phyloP scores from a whole-genome alignment of 1,139 yeast species.

The Casaregolazyma suthepensis region DNA sequence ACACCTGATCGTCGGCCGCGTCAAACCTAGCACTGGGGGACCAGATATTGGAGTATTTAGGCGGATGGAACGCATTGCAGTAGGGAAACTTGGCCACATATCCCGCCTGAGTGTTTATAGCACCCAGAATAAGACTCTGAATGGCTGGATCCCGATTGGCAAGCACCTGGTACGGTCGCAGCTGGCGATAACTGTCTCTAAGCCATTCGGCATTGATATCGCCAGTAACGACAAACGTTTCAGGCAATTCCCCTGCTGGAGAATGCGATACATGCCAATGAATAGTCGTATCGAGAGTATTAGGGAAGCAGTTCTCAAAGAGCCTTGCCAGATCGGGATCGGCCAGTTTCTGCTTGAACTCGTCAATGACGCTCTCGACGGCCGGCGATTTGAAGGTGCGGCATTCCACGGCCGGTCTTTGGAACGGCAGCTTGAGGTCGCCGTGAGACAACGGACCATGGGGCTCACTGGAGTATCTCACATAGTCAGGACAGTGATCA shows the following conservation, averaged over 20 bases:
- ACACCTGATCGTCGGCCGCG: slow-evolving; percentile 59
- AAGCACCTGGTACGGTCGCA: slow-evolving; percentile 67
- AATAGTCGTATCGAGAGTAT: slow-evolving; percentile 82
- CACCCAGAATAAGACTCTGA: slow-evolving; percentile 58
- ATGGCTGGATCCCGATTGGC: slow-evolving; percentile 45
- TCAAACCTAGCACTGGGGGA: slow-evolving; percentile 30
- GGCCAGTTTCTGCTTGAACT: slow-evolving; percentile 44
- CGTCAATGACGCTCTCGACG: slow-evolving; percentile 57
- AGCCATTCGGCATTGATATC: slow-evolving; percentile 86
- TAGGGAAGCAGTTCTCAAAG: slow-evolving; percentile 79
- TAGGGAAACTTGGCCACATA: slow-evolving; percentile 62
- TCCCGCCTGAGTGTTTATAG: slow-evolving; percentile 70
- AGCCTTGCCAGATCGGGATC: slow-evolving; percentile 67
- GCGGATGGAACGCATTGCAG: slow-evolving; percentile 91
- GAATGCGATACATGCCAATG: slow-evolving; percentile 53
- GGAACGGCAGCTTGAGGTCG: slow-evolving; percentile 50
- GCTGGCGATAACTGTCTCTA: slow-evolving; percentile 78
- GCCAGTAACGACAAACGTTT: slow-evolving; percentile 77
- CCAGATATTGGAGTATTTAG: slow-evolving; percentile 32
- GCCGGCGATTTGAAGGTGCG: slow-evolving; percentile 62
- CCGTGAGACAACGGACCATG: slow-evolving; percentile 33
- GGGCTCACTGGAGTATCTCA: slow-evolving; percentile 31
- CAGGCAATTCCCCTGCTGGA: slow-evolving; percentile 32
- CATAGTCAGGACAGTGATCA: slow-evolving; percentile 36
- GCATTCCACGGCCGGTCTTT: slow-evolving; percentile 68